Base-by-base conservation (phyloP, 176 grass and related monocot species). In the Triticum timopheevii region DNA sequence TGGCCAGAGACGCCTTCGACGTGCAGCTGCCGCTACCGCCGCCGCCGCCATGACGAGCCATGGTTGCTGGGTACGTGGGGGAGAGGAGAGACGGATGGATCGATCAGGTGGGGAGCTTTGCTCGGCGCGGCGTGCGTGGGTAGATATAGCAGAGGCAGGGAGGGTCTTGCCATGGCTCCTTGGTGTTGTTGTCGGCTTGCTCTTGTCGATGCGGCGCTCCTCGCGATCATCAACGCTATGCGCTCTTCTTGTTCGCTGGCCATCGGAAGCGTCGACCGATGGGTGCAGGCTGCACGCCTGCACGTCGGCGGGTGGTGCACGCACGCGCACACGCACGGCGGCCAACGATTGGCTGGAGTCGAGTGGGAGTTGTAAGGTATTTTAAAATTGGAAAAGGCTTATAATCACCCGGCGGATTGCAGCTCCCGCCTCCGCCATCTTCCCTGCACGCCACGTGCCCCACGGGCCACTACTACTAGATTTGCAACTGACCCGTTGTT, bases 141-240 rank as follows among this genome's bases (percentile, higher is more conserved):
- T 36, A 65, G 0, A 73, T 65, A 84, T 89, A 79, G 1, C 47
- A 54, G 50, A 2, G 50, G 5, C 15, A 3, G 36, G 1, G 13
- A 3, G 7, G n/a, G 10, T 6, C 16, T 54, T 54, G 50, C 5
- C 5, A 6, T 52, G 15, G 49, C 36, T 61, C 35, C 47, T 77
- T 12, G 56, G 35, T 13, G 34, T 69, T 45, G 34, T 78, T 66
- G 44, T 88, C 80, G 25, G 65, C 28, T 23, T 67, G 70, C 39
- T 66, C 5, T 31, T 52, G 78, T 39, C 38, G 67, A 19, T 5
- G 40, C 8, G 80, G 11, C 36, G 23, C 44, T 85, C 24, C 78
- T 86, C 64, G 88, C 7, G 63, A 77, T 86, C 78, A 76, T 85
- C 88, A 81, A 7, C 40, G 6, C 39, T 11, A 20, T 10, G 19